Evolutionary conservation across 208 protist genomes (phyloP), one percentile per base, ranked within the genome.

Genomic region (Trypanosoma lewisi): DNA sequence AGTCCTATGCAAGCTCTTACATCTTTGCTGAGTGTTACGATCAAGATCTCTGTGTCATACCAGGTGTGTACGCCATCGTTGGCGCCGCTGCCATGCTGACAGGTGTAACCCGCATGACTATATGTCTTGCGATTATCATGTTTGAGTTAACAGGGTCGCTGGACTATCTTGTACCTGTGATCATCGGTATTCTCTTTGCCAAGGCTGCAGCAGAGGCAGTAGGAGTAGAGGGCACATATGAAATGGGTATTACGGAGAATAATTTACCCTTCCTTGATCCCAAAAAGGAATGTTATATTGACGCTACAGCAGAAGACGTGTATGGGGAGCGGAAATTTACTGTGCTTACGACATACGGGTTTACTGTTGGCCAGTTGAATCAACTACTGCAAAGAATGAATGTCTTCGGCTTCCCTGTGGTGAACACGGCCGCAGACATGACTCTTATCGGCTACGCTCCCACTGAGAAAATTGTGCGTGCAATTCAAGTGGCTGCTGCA

Each of bases 81-180:
- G 96, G 96, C 34, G 90, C 95, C 0, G 93, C 91, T 0, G 75
- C 91, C 9, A 69, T 98, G 52, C 76, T 98, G 44, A 95, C 91
- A 9, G 96, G 96, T 21, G 93, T 98, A 2, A 93, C 87, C 14
- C 82, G 93, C 47, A 95, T 98, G 80, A 96, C 94, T 5, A 85
- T 98, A 27, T 96, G 82, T 55, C 83, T 98, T 2, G 93, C 86
- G 4, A 94, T 98, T 37, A 98, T 98, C 65, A 80, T 98, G 63
- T 91, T 98, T 53, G 96, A 98, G 60, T 67, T 96, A 36, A 96
- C 91, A 21, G 93, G 89, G 47, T 93, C 89, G 47, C 66, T 94
- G 2, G 80, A 87, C 56, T 89, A 83, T 77, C 77, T 94, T 69
- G 80, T 94, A 5, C 85, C 85, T 4, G 78, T 91, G 23, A 82